These are phyloP conservation scores for Aspergillus affinis DNA, from an alignment of 495 filamentous ascomycete genomes.

Conservation along the genomic window DNA sequence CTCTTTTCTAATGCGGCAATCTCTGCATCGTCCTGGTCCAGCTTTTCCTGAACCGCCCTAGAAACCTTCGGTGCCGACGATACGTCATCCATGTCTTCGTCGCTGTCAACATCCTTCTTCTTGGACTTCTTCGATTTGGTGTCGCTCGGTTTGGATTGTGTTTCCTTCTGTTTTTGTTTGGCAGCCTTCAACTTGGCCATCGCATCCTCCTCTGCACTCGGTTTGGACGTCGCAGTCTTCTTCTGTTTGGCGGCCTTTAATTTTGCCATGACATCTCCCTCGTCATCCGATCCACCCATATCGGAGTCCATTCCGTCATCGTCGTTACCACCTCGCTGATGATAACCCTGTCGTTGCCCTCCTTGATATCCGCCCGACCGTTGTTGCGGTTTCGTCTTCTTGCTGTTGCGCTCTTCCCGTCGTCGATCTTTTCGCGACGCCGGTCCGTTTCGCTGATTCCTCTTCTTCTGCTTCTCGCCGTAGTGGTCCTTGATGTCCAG, in stretches of 20 bases:
- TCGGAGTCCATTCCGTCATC: slow-evolving; percentile 25
- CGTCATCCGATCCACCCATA: slow-evolving; percentile 24
- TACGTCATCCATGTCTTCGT: slow-evolving; percentile 24
- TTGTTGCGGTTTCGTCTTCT: slow-evolving; percentile 45
- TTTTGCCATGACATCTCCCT: background rate
- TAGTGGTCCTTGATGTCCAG: slow-evolving; percentile 51
- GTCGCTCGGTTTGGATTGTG: slow-evolving; percentile 41
- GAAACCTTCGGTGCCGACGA: slow-evolving; percentile 44
- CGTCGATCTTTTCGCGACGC: slow-evolving; percentile 60
- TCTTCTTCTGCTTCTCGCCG: slow-evolving; percentile 36
- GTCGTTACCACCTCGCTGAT: slow-evolving; percentile 10
- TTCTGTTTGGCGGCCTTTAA: slow-evolving; percentile 25
- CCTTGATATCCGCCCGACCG: slow-evolving; percentile 8
- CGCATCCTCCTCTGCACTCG: background rate
- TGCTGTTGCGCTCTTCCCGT: slow-evolving; percentile 55
- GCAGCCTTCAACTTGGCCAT: slow-evolving; percentile 23
- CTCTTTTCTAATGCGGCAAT: slow-evolving; percentile 88
- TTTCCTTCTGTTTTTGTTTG: slow-evolving; percentile 27
- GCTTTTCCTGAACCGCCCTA: slow-evolving; percentile 58
- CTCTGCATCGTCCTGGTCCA: slow-evolving; percentile 75
- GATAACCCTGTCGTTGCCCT: background rate
- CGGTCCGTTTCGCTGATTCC: slow-evolving; percentile 35
- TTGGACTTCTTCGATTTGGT: slow-evolving; percentile 36
- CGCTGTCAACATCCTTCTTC: slow-evolving; percentile 15
- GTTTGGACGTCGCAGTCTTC: background rate